These are phyloP conservation scores for Mortierella sp. DNA, from an alignment of 371 early-diverging fungal species.

Conservation along the genomic window DNA sequence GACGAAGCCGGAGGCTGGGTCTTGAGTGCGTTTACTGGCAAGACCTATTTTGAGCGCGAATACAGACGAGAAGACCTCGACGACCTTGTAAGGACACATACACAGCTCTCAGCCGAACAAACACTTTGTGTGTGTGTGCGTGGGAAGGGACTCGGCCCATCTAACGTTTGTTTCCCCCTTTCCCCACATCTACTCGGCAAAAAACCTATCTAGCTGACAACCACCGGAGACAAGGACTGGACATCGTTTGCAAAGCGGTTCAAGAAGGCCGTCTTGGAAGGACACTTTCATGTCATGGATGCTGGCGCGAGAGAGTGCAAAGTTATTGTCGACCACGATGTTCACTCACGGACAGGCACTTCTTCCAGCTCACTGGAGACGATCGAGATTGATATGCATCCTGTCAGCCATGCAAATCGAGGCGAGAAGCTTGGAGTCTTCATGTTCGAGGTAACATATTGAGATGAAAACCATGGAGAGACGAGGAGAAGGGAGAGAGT, in stretches of 20 bases:
- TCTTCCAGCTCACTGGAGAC: slow-evolving; percentile 13
- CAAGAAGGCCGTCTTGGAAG: slow-evolving; percentile 28
- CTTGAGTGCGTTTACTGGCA: slow-evolving; percentile 49
- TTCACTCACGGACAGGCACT: slow-evolving; percentile 22
- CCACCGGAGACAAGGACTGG: slow-evolving; percentile 47
- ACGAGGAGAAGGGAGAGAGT: too few species aligned
- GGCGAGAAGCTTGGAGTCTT: slow-evolving; percentile 39
- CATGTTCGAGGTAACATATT: slow-evolving; percentile 54
- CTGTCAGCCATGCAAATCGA: slow-evolving; percentile 36
- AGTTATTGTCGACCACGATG: slow-evolving; percentile 43
- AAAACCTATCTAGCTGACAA: slow-evolving; percentile 27
- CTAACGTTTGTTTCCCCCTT: too few species aligned
- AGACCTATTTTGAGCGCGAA: slow-evolving; percentile 44
- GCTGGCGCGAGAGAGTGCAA: slow-evolving; percentile 31
- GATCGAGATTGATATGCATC: slow-evolving; percentile 41
- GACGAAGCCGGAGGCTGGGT: slow-evolving; percentile 46
- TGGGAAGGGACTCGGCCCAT: too few species aligned
- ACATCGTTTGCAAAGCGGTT: slow-evolving; percentile 40
- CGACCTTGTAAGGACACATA: slow-evolving; percentile 30
- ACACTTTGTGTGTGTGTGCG: too few species aligned
- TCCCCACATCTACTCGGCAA: too few species aligned
- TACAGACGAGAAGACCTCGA: slow-evolving; percentile 45
- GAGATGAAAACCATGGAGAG: too few species aligned
- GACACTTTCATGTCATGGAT: slow-evolving; percentile 36
- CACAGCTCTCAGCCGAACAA: too few species aligned